Evolutionary conservation across 345 rosid genomes (phyloP).

Genomic region (Atalantia buxifolia): DNA sequence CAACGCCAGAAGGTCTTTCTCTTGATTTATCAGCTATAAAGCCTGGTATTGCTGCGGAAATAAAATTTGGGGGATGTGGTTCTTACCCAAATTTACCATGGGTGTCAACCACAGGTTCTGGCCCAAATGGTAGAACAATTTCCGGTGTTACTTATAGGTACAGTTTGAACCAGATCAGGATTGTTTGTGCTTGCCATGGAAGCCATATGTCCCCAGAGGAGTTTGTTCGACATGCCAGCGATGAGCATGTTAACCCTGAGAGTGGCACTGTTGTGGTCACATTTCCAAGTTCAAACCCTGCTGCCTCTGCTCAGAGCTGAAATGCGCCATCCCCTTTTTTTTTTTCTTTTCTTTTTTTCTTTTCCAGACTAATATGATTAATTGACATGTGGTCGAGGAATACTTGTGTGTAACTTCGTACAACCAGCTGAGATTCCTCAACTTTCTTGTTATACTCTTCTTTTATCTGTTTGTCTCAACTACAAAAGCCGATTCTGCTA

Average conservation of each 20-base stretch:
- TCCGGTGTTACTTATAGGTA: slow-evolving; percentile 86
- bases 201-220: slow-evolving; percentile 90
- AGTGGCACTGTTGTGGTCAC: slow-evolving; percentile 44
- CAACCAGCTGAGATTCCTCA: slow-evolving; percentile 1
- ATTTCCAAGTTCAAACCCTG: slow-evolving; percentile 48
- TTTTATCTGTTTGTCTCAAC: slow-evolving; percentile 2
- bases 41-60: slow-evolving; percentile 79
- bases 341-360: too few relatives aligned
- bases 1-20: slow-evolving; percentile 46
- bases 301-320: slow-evolving; percentile 85
- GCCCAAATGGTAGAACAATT: slow-evolving; percentile 82
- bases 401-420: slow-evolving; percentile 6
- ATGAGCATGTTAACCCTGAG: slow-evolving; percentile 53
- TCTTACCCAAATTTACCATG: slow-evolving; percentile 85
- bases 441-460: slow-evolving; percentile 2
- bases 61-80: slow-evolving; percentile 92
- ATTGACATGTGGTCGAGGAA: slow-evolving; percentile 8
- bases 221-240: slow-evolving; percentile 84
- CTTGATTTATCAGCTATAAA: slow-evolving; percentile 74
- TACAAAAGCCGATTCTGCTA: slow-evolving; percentile 18
- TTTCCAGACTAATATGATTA: neutral
- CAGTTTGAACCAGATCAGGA: slow-evolving; percentile 68
- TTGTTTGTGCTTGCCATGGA: slow-evolving; percentile 98
- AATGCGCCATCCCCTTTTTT: neutral
- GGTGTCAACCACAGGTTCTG: slow-evolving; percentile 89